These are phyloP conservation scores for Chenopodium quinoa DNA, from an alignment of 148 eudicot species.

Conservation along the genomic window DNA sequence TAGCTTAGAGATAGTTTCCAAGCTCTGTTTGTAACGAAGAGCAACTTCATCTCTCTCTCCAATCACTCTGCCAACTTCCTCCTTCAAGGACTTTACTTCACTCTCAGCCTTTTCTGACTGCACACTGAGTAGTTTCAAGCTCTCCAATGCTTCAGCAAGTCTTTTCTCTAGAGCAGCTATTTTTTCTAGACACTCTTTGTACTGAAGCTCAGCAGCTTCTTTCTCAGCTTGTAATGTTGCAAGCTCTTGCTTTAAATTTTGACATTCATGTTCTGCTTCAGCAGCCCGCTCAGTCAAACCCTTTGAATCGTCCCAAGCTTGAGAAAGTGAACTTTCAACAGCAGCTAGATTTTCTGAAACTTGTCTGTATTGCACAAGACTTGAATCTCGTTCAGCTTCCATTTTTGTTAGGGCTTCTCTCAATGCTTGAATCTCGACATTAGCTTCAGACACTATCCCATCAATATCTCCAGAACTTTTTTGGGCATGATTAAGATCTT, in stretches of 20 bases:
- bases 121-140: constrained; percentile 36
- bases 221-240: constrained; percentile 55
- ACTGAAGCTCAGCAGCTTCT: constrained; percentile 39
- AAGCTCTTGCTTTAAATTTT: constrained; percentile 49
- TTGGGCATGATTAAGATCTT: constrained; percentile 50
- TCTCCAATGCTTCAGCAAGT: constrained; percentile 44
- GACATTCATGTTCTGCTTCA: constrained; percentile 49
- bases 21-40: constrained; percentile 48
- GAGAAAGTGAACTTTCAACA: constrained; percentile 44
- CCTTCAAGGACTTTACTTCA: constrained; percentile 57
- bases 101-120: constrained; percentile 55
- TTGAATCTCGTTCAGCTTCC: constrained; percentile 63
- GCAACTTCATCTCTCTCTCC: constrained; percentile 56
- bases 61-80: constrained; percentile 42
- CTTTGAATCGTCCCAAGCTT: constrained; percentile 44
- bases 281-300: constrained; percentile 39
- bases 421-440: constrained; percentile 52
- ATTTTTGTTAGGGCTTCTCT: constrained; percentile 53
- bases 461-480: constrained; percentile 44
- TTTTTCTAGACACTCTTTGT: constrained; percentile 51
- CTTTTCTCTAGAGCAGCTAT: constrained; percentile 56
- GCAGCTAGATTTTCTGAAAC: constrained; percentile 45
- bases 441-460: constrained; percentile 49
- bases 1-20: constrained; percentile 59
- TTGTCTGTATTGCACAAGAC: constrained; percentile 40